Conservation (phyloP, 2,329 filamentous ascomycete genomes). For the Diaporthe helianthi region DNA sequence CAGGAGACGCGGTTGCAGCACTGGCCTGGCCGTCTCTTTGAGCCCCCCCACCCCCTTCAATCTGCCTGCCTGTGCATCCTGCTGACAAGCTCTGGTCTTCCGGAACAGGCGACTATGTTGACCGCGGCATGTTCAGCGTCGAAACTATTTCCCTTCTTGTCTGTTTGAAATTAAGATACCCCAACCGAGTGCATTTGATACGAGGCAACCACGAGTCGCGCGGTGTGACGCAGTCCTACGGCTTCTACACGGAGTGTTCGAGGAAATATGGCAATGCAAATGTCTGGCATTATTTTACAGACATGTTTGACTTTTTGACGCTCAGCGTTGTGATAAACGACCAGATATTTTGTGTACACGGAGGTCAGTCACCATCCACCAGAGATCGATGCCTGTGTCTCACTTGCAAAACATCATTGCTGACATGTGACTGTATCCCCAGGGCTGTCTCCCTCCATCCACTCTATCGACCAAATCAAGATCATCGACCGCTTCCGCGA, state of each 20-base stretch:
- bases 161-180: slow-evolving; percentile 96
- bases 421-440: slow-evolving; percentile 3
- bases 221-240: slow-evolving; percentile 97
- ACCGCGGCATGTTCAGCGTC: slow-evolving; percentile 97
- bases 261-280: slow-evolving; percentile 98
- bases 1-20: neutral
- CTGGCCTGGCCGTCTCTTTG: neutral
- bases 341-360: slow-evolving; percentile 98
- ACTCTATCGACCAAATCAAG: slow-evolving; percentile 99
- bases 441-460: slow-evolving; percentile 88
- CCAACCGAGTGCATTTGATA: slow-evolving; percentile 92
- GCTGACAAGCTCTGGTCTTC: slow-evolving; percentile 25
- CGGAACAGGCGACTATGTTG: slow-evolving; percentile 86
- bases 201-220: slow-evolving; percentile 97
- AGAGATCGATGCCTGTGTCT: neutral
- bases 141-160: slow-evolving; percentile 98
- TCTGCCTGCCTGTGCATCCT: neutral
- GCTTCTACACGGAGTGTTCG: slow-evolving; percentile 98
- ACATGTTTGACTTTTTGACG: slow-evolving; percentile 99
- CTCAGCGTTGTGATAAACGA: slow-evolving; percentile 98
- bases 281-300: slow-evolving; percentile 99
- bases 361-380: slow-evolving; percentile 59
- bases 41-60: neutral
- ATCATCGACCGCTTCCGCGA: slow-evolving; percentile 99
- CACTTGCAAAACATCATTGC: neutral